Evolutionary conservation across 805 yeast genomes (phyloP), one percentile per base, ranked within the genome.

Genomic region (Nakazawaea holstii): DNA sequence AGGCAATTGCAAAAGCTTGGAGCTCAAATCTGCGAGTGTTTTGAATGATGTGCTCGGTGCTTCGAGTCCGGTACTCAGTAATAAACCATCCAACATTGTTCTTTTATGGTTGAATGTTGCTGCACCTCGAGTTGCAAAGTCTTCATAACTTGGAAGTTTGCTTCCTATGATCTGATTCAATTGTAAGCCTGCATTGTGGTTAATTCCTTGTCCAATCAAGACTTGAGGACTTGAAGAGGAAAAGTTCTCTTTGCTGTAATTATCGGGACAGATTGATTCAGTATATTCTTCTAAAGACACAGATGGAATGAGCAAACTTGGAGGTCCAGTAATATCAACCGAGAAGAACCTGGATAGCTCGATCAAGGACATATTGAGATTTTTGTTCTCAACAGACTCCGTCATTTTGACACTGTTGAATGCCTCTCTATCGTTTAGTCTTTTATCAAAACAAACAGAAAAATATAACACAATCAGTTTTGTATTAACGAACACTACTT

Each of bases 141-240:
- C 60, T 37, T 62, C 65, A 45, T 67, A 67, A 14, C 60, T 58
- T 8, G 71, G 71, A 13, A 62, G 49, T 45, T 63, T 65, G 36
- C 37, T 35, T 5, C 50, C 50, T 24, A 55, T 57, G 15, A 67
- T 48, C 9, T 66, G 57, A 14, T 51, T 55, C 26, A 65, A 46
- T 14, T 64, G 67, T 2, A 67, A 54, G 8, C 69, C 70, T 3
- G 59, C 53, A 47, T 64, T 67, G 39, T 58, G 55, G 1, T 39
- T 45, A n/a, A 67, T 67, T 4, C 67, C 64, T 49, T 66, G 69
- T 9, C 70, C 71, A 7, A 65, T 38, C 14, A 48, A 39, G 6
- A 48, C 24, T 13, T 37, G 46, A 6, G 40, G 41, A 5, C 40
- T 31, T 3, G 46, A 42, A 4, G 40, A 37, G 14, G 43, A 26